Evolutionary conservation across 306 rosid genomes (phyloP), one percentile per base, ranked within the genome.

Genomic region (Vigna unguiculata): DNA sequence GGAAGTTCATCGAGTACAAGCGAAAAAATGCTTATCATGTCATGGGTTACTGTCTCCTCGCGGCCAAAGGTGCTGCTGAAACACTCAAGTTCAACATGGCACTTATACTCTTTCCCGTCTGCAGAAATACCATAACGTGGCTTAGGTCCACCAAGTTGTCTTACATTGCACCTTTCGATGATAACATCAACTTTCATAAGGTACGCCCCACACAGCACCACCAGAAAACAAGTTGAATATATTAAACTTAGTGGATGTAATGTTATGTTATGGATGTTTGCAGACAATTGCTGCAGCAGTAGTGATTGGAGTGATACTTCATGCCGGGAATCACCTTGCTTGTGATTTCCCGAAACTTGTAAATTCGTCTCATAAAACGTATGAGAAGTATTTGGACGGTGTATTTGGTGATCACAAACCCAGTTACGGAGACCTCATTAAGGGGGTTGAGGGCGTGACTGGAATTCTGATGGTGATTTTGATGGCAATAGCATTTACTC

Each of bases 21-120:
- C 82, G 57, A 3, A 90, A 80, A 77, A 57, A 70, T 19, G 89
- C 92, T 30, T 90, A 71, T 66, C 3, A 71, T 16, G 76, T 87
- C 74, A 91, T 93, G 98, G 87, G 93, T 72, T 90, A 91, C 78
- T 93, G 98, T 83, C 93, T 93, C 25, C 87, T 69, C 81, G 86
- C 93, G 43, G 92, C 98, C 34, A 93, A 93, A 68, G 98, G 98
- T n/a, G 89, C 96, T 7, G 98, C 81, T 13, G 98, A 93, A 87
- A 93, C 98, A 25, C 87, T 93, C 19, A 93, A 93, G 83, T 85
- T 93, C 87, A 93, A 93, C 91, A 93, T 93, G 98, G 97, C 98
- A 52, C 85, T 93, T 38, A 77, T 93, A 70, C 89, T 93, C 74
- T 76, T 93, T 30, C 98, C 98, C 7, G 93, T 93, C 0, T 93